Evolutionary conservation across 805 yeast genomes (phyloP).

Genomic region (Sugiyamaella marilandica): DNA sequence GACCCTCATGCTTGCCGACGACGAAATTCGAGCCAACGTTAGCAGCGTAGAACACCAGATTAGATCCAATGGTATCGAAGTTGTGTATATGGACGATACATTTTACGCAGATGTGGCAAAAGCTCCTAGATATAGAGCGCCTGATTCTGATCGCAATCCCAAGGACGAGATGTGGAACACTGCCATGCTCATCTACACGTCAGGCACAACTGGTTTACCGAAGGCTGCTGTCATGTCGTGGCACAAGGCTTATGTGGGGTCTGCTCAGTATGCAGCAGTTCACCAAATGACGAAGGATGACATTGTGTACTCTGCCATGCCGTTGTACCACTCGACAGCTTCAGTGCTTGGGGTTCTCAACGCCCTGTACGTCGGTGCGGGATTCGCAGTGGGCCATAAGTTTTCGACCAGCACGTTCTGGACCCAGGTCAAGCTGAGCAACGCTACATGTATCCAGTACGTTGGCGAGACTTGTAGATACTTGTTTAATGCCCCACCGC

Average conservation of each 20-base stretch:
- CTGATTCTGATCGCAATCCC: conserved; percentile 53
- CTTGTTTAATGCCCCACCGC: conserved; percentile 58
- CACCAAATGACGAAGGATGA: conserved; percentile 53
- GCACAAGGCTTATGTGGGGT: conserved; percentile 75
- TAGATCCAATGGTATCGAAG: conserved; percentile 17
- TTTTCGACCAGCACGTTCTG: conserved; percentile 83
- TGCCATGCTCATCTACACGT: conserved; percentile 75
- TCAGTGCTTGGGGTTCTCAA: conserved; percentile 83
- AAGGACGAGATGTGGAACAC: conserved; percentile 55
- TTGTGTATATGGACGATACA: conserved; percentile 39
- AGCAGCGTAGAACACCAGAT: conserved; percentile 45
- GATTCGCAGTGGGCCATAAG: conserved; percentile 71
- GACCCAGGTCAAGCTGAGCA: conserved; percentile 72
- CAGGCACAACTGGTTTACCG: conserved; percentile 94
- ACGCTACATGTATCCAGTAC: conserved; percentile 81
- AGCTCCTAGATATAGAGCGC: conserved; percentile 43
- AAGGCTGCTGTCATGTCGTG: conserved; percentile 91
- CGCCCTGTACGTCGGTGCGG: conserved; percentile 61
- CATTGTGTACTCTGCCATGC: conserved; percentile 85
- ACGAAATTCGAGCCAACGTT: conserved; percentile 54
- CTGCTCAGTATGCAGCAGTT: conserved; percentile 63
- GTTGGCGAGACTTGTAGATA: conserved; percentile 95
- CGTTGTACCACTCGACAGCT: conserved; percentile 91
- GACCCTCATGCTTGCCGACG: conserved; percentile 66
- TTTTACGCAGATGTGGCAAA: conserved; percentile 39